Conservation (phyloP, 202 grass and related monocot genomes). For the Setaria italica region DNA sequence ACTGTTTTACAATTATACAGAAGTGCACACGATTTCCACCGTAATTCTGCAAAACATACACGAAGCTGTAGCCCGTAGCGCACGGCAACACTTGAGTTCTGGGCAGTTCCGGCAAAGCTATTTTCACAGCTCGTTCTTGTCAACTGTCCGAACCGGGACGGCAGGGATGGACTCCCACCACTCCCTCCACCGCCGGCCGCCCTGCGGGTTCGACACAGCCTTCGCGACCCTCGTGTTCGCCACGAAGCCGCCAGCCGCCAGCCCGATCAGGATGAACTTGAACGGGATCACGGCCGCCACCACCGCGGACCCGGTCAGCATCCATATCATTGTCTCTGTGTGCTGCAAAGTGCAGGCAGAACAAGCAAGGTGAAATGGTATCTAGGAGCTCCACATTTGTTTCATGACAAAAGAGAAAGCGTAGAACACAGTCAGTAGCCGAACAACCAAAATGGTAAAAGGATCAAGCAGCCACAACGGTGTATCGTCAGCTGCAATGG, state of each 20-base stretch:
- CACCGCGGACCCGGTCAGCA: conserved; percentile 56
- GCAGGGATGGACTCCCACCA: conserved; percentile 96
- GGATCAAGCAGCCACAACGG: background rate
- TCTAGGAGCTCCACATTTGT: background rate
- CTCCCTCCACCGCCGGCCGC: conserved; percentile 73
- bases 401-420: background rate
- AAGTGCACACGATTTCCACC: background rate
- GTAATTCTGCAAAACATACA: background rate
- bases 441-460: background rate
- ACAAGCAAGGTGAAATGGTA: background rate
- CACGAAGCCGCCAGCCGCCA: conserved; percentile 25
- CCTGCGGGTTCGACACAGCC: conserved; percentile 57
- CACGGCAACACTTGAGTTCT: background rate
- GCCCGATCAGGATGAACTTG: conserved; percentile 69
- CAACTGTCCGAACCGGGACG: conserved; percentile 59
- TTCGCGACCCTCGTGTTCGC: conserved; percentile 48
- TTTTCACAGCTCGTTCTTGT: conserved; percentile 32
- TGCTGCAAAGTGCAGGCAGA: conserved; percentile 59
- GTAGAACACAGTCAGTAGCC: background rate
- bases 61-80: background rate
- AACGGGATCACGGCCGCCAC: conserved; percentile 64
- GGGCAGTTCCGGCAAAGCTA: background rate
- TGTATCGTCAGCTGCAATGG: background rate
- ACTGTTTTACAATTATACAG: background rate
- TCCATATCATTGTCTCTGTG: conserved; percentile 65